Conservation (phyloP, 176 grass and related monocot genomes). For the Cenchrus purpureus region DNA sequence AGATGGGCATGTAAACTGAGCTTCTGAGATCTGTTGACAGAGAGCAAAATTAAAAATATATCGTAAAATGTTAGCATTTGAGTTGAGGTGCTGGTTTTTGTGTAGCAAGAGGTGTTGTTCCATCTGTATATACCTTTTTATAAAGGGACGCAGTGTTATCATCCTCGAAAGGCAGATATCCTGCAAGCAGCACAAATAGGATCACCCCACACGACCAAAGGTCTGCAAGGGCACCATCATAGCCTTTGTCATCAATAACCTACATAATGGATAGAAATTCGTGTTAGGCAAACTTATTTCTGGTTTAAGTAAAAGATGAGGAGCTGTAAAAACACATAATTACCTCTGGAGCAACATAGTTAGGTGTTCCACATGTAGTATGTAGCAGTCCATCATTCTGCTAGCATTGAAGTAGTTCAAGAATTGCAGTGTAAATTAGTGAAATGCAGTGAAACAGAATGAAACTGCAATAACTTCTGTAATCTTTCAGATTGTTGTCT, state of each 20-base stretch:
- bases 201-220: constrained; percentile 96
- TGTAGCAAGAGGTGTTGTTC: neutral
- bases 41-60: constrained; percentile 18
- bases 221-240: constrained; percentile 84
- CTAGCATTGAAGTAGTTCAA: constrained; percentile 30
- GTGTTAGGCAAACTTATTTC: neutral
- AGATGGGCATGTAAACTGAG: constrained; percentile 75
- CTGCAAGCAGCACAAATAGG: constrained; percentile 86
- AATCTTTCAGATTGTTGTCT: neutral
- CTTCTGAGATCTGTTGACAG: constrained; percentile 67
- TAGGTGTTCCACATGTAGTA: constrained; percentile 88
- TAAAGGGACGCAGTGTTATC: constrained; percentile 66
- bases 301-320: neutral
- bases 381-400: constrained; percentile 88
- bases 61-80: neutral
- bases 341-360: constrained; percentile 94
- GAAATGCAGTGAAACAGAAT: constrained; percentile 12
- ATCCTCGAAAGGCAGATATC: constrained; percentile 91
- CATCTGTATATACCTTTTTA: constrained; percentile 55
- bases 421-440: neutral
- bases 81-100: neutral
- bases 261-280: constrained; percentile 27
- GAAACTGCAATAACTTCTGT: neutral
- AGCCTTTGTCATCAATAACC: constrained; percentile 90
- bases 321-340: neutral